Percentiles rank a stretch among this genome's conserved stretches.
These are phyloP conservation scores for Fraxinus floribunda DNA, from an alignment of 305 asterid genomes.

Conservation along the genomic window DNA sequence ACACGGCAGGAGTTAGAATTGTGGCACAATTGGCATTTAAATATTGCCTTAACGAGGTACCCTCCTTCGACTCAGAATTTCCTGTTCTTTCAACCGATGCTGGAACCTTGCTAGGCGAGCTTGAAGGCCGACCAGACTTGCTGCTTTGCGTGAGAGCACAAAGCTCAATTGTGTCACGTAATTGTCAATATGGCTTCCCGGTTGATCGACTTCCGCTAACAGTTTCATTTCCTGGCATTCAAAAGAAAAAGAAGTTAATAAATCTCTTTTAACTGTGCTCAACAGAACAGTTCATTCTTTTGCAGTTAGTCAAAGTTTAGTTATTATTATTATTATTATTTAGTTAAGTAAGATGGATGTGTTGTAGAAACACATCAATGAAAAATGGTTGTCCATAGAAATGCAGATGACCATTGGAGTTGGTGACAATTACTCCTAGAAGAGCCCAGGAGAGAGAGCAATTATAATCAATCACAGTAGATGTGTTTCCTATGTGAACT, in stretches of 20 bases:
- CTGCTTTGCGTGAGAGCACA: conserved; percentile 89
- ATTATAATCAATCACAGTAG: not conserved
- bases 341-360: not conserved
- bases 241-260: conserved; percentile 22
- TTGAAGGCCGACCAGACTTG: conserved; percentile 88
- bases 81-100: conserved; percentile 89
- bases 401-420: not conserved
- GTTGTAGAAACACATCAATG: not conserved
- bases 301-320: not conserved
- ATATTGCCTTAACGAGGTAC: conserved; percentile 44
- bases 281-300: not conserved
- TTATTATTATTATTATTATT: not conserved
- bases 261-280: not conserved
- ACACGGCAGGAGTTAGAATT: not conserved
- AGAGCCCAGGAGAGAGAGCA: not conserved
- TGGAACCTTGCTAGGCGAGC: conserved; percentile 95
- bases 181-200: conserved; percentile 86
- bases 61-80: conserved; percentile 66
- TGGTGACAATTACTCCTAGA: not conserved
- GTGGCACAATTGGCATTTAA: not conserved
- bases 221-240: conserved; percentile 83
- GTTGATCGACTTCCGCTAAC: conserved; percentile 90
- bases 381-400: conserved; percentile 4
- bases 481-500: not conserved
- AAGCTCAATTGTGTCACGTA: conserved; percentile 82